Conservation (phyloP, 768 basidiomycete genomes). For the Pleurotus eryngii region DNA sequence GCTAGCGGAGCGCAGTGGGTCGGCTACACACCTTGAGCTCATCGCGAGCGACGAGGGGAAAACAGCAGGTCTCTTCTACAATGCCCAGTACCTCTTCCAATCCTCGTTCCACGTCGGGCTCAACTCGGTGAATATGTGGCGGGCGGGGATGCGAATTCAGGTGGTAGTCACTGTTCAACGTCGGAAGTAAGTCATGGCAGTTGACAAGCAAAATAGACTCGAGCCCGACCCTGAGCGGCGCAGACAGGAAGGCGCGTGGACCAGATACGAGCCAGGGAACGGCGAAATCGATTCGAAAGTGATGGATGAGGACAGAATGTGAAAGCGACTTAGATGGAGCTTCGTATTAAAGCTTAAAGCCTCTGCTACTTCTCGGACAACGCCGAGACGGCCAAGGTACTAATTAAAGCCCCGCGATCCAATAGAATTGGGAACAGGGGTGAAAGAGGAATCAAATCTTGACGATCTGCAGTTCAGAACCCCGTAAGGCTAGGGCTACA, state of each 20-base stretch:
- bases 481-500: slow-evolving; percentile 2
- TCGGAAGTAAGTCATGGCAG: slow-evolving; percentile 3
- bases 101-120: background rate
- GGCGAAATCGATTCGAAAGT: background rate
- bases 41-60: background rate
- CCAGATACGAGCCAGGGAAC: background rate
- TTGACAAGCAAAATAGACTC: slow-evolving; percentile 2
- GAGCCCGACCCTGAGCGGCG: slow-evolving; percentile 18
- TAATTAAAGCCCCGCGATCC: slow-evolving; percentile 4
- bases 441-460: slow-evolving; percentile 7
- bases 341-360: slow-evolving; percentile 13
- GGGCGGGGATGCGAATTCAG: background rate
- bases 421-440: background rate
- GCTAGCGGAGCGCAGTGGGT: no score
- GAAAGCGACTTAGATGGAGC: slow-evolving; percentile 17
- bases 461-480: background rate
- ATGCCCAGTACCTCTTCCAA: no score
- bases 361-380: slow-evolving; percentile 4
- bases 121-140: background rate
- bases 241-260: background rate
- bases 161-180: background rate
- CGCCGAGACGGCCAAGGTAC: slow-evolving; percentile 5
- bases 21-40: slow-evolving; percentile 5
- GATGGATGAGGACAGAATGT: slow-evolving; percentile 1
- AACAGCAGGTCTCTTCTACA: no score